Percentiles rank a stretch among this genome's conserved stretches.
These are phyloP conservation scores for Vitis cinerea DNA, from an alignment of 164 flowering plant species.

Conservation along the genomic window DNA sequence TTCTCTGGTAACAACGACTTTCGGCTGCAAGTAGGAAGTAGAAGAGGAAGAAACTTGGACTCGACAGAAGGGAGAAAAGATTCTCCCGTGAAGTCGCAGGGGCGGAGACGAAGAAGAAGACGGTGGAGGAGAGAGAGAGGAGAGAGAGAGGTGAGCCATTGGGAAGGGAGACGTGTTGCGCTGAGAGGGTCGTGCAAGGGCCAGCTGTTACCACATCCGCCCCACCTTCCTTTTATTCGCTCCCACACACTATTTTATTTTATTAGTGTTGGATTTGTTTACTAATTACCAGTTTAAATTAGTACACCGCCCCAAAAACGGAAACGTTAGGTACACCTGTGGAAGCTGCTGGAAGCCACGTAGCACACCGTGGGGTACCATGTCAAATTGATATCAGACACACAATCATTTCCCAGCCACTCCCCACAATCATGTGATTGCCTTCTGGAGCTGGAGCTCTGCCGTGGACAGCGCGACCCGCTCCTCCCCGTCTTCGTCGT, in stretches of 20 bases:
- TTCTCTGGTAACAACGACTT: constrained; percentile 91
- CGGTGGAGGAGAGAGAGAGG: constrained; percentile 26
- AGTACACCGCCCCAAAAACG: neutral
- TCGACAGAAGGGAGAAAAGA: neutral
- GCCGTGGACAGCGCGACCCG: no score
- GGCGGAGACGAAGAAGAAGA: constrained; percentile 8
- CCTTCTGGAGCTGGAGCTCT: no score
- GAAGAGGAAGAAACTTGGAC: constrained; percentile 9
- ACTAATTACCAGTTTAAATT: neutral
- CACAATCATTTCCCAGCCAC: no score
- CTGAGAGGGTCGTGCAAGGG: constrained; percentile 6
- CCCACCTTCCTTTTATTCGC: neutral
- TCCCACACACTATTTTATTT: neutral
- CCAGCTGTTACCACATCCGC: constrained; percentile 17
- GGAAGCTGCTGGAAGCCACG: constrained; percentile 11
- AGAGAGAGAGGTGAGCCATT: constrained; percentile 31
- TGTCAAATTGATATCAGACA: neutral
- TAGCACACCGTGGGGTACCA: neutral
- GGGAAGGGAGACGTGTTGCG: constrained; percentile 31
- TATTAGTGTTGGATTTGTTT: neutral
- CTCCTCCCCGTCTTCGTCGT: no score
- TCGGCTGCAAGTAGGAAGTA: constrained; percentile 25
- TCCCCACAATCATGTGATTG: no score
- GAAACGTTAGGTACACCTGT: constrained; percentile 11
- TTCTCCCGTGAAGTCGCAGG: constrained; percentile 13